phyloP scores from a whole-genome alignment of 2,329 filamentous ascomycete genomes.

The Stagonosporopsis tanaceti region DNA sequence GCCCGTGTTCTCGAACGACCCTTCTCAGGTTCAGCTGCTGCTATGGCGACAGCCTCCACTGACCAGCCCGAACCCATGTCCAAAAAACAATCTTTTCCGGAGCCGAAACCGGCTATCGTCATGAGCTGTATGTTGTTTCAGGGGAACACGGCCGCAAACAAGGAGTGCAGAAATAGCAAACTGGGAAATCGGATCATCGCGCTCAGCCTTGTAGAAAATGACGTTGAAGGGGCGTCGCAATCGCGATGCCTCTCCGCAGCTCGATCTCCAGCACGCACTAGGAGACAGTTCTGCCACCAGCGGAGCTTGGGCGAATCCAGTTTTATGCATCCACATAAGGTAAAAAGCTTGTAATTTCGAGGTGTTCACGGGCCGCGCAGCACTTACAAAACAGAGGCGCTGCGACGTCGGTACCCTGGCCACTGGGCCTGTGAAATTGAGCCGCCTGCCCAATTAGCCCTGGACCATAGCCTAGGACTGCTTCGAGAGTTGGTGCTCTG shows the following conservation, averaged over 20 bases:
- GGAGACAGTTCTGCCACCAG: slow-evolving; percentile 29
- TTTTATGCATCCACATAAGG: slow-evolving; percentile 43
- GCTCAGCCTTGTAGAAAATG: slow-evolving; percentile 39
- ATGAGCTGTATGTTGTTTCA: slow-evolving; percentile 17
- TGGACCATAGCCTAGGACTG: slow-evolving; percentile 19
- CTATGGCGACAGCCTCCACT: slow-evolving; percentile 34
- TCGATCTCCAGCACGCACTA: slow-evolving; percentile 41
- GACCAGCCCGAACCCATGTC: slow-evolving; percentile 36
- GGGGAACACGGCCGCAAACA: slow-evolving; percentile 19
- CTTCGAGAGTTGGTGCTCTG: slow-evolving; percentile 26
- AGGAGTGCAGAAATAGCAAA: slow-evolving; percentile 22
- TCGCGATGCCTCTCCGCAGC: slow-evolving; percentile 39
- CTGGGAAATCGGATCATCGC: slow-evolving; percentile 32
- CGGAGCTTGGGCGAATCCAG: slow-evolving; percentile 38
- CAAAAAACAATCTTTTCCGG: slow-evolving; percentile 24
- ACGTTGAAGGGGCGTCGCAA: slow-evolving; percentile 39
- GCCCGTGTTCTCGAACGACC: slow-evolving; percentile 42
- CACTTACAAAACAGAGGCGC: slow-evolving; percentile 30
- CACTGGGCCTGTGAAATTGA: slow-evolving; percentile 40
- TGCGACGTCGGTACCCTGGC: slow-evolving; percentile 41
- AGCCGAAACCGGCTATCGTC: slow-evolving; percentile 7
- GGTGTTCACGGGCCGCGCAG: slow-evolving; percentile 42
- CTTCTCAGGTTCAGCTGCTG: slow-evolving; percentile 36
- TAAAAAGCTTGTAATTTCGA: slow-evolving; percentile 36
- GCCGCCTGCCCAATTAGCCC: slow-evolving; percentile 40